Evolutionary conservation across 805 yeast species (phyloP), one percentile per base, ranked within the genome.

Genomic region (Maudiozyma bulderi): DNA sequence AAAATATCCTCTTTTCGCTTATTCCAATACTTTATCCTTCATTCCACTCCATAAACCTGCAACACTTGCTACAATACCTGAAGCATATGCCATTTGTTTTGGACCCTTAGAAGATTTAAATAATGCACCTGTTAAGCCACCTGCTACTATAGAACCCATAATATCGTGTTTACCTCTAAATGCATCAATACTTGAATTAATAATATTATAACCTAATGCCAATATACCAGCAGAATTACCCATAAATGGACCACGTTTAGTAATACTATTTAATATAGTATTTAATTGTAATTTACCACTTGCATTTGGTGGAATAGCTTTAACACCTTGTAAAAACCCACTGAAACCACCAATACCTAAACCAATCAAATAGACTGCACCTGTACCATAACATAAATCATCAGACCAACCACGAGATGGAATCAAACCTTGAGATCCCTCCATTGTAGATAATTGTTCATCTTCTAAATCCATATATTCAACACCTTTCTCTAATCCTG

Each of bases 401-500:
- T 93, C 99, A 13, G 89, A 78, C 95, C 96, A 93, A 58, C 95
- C 95, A 72, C 97, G 82, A n/a, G 95, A 85, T 30, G 99, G 96
- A 54, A 93, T 77, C 51, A 91, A 66, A 50, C 96, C 95, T 62
- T 86, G 88, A 1, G 95, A 80, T 39, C 96, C 96, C 61, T 88
- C 95, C 59, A 86, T 68, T n/a, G 77, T 69, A 44, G 81, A 77
- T 53, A 89, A 71, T 54, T 80, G 75, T 56, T 89, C 96, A 52
- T 83, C 90, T 60, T 91, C 97, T 53, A 93, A 74, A 58, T 91
- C 96, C 57, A 93, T 71, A 65, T 82, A 91, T 67, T 93, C 97
- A 46, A 93, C 78, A 49, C 89, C 95, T 61, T 82, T 82, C 57
- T 87, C 95, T 54, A 90, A 74, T 13, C 95, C 95, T 1, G 97